Base-by-base conservation (phyloP, 192 early-diverging fungal species). In the Phycomyces blakesleeanus region DNA sequence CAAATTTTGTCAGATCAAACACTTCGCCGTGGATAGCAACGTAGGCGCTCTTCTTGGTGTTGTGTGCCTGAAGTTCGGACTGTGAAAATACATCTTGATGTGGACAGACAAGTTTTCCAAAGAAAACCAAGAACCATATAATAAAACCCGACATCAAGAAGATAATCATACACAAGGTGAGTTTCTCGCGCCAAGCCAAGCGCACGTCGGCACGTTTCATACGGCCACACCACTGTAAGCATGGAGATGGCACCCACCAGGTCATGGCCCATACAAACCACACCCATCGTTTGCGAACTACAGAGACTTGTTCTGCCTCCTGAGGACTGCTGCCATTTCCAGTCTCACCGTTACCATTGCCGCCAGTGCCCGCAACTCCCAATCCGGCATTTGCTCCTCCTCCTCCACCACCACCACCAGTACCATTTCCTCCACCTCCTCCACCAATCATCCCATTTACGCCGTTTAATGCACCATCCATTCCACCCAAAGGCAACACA, bases 151-250 rank as follows among this genome's bases (percentile, higher is more conserved):
- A 92, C 61, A 96, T 68, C 52, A 93, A 81, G 20, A 88, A 77
- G 40, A 96, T 93, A 55, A 99, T 72, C 66, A 91, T 70, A 63
- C 92, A 94, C n/a, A 99, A 82, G 5, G 97, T 88, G 6, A 96
- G 83, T 75, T 99, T 98, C 74, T 99, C 97, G 54, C 97, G 84
- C 97, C 97, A 99, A 14, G 97, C 97, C 76, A 92, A 83, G 38
- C 85, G 90, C 51, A 93, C 76, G 67, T 92, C 91, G 20, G 74
- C 79, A 52, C 85, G 83, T 70, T 86, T 83, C 85, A 95, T 91
- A 27, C 88, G 80, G 15, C 92, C 92, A 68, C 90, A 89, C 66
- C 72, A 83, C 12, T 38, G 57, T 55, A 98, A 62, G n/a, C 75
- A 83, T 34, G 60, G 61, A 22, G 82, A 81, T 15, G 96, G 96